Base-by-base conservation (phyloP, 2,329 filamentous ascomycete species). In the Akanthomyces muscarius region DNA sequence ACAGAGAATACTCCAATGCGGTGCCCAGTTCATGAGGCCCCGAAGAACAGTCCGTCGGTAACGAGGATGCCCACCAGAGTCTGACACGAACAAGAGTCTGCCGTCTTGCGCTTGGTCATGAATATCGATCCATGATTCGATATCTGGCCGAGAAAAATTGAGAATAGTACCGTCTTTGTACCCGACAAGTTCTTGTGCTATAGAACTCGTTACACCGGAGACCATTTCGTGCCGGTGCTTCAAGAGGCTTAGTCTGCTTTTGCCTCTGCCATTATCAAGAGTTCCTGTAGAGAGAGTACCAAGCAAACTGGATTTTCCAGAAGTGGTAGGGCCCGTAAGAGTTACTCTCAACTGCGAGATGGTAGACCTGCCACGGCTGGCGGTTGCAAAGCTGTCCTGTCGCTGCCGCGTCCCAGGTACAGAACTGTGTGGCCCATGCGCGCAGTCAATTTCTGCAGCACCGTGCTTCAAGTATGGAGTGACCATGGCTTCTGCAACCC, bases 121-220 rank as follows among this genome's bases (percentile, higher is more conserved):
- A 59, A 98, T 95, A 72, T 97, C 94, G 60, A 91, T 88, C 95
- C 95, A 99, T 0, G 92, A 93, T 64, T 92, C 90, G 53, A 97
- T 88, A 71, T 97, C 92, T 16, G 88, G 88, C 64, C 89, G 89
- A 3, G 90, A 88, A 73, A 96, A 98, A 72, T 97, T 98, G 70
- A 96, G 81, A 45, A 95, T 81, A 11, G 71, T 71, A 30, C 71
- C 71, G 4, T 80, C 77, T 48, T 83, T 82, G 73, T 98, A 99
- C 8, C 95, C 95, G 65, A 99, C 85, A 11, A 99, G 81, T 73
- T 98, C 95, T 71, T 97, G 94, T 0, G 95, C 91, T 51, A 99
- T 89, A 6, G 94, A 98, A 72, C 92, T 97, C 1, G 95, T 99
- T 66, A 97, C 83, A 0, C 95, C 95, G 2, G 94, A 96, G 3